Base-by-base conservation (phyloP, 2,329 filamentous ascomycete species). In the Alternaria angustiovoidea region DNA sequence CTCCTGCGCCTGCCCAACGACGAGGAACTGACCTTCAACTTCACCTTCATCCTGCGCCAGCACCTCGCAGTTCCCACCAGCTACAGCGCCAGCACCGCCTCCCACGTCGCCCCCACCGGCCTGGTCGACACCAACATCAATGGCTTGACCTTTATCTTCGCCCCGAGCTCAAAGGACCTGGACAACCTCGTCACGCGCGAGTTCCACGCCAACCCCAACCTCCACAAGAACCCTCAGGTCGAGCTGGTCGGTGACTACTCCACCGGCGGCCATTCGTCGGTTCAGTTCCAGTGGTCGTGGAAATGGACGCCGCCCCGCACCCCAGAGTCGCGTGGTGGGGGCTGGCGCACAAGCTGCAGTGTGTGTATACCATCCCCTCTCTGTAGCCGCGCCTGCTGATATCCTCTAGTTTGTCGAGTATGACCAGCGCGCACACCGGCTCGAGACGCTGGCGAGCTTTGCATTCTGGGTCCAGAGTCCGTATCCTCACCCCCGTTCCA, bases 201-300 rank as follows among this genome's bases (percentile, higher is more conserved):
- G 78, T 98, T 99, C 72, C 93, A 98, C 70, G 93, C 94, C 67
- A 93, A 99, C 74, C 95, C 95, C 1, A 99, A 99, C 74, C 83
- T 99, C 57, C 95, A 99, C 82, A 98, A 96, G 77, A 98, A 97
- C 75, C 87, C 93, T 55, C 98, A 98, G 75, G 95, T 99, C 39
- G 91, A 96, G 73, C 85, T 98, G 44, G 89, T 99, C n/a, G 95
- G 95, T 3, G 93, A 97, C 77, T 97, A 91, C 75, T 86, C 87
- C 3, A 99, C 95, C 0, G 88, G 86, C 32, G 94, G 94, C n/a
- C 92, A 84, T 71, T 83, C 90, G 7, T 94, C 92, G 2, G 90
- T 96, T 30, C 89, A 93, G 34, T 97, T 97, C 75, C 91, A 94
- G 66, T 99, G 94, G 93, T 89, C 90, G 7, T 99, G 95, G 95